Evolutionary conservation across 1,284 basidiomycete species (phyloP), one percentile per base, ranked within the genome.

Genomic region (Thelephora terrestris): DNA sequence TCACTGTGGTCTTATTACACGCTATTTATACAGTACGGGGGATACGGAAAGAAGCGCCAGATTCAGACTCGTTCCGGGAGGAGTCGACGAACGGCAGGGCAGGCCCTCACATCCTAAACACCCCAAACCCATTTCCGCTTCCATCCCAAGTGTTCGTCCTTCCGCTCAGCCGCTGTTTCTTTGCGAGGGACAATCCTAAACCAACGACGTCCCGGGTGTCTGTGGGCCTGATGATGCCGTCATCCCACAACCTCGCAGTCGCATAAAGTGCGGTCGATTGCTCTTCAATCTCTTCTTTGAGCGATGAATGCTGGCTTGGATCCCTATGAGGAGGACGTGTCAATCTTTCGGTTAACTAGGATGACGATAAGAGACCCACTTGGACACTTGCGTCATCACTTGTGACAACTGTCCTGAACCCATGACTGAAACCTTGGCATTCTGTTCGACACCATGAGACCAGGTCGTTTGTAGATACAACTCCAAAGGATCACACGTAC

Each of bases 391-490:
- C 24, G 85, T 73, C 93, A 97, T 97, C 46, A 97, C 93, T 60
- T 87, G 82, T 9, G 87, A 89, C 20, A 97, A 77, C 63, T 96
- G 93, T 39, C 84, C 88, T 2, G 89, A 89, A 39, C 94, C 93
- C 94, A 97, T 97, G 40, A 97, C 93, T n/a, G 85, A 89, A 2
- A 96, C 85, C 64, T 88, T 92, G 25, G 93, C 90, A 57, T 94
- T 95, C 84, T 88, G 55, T 29, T 38, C 18, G 17, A 18, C 14
- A 6, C 14, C 29, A 14, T 32, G 29, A 32, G 29, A 32, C 9
- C 9, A 14, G 7, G 3, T 32, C 29, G 29, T 3, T 14, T 12
- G 29, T 10, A 14, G 29, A 32, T 14, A 7, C 29, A 27, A 12
- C 3, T 42, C 18, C 12, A 7, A 37, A 42, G 43, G 39, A 46